Percentiles rank a stretch among this genome's conserved stretches.
Evolutionary conservation across 306 rosid species (phyloP).

Genomic region (Corylus heterophylla): DNA sequence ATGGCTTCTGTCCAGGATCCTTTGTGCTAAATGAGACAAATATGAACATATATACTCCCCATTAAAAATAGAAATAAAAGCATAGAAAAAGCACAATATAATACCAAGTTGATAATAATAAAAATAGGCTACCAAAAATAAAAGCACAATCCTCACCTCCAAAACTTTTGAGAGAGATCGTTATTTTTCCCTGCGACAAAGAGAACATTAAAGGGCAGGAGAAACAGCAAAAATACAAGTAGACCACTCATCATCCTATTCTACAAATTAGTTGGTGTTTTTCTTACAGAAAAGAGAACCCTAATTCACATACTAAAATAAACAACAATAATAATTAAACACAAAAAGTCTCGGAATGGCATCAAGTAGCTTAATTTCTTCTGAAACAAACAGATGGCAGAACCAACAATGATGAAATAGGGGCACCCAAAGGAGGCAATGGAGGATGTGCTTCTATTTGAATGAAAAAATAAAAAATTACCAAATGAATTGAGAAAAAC

Average conservation of each 20-base stretch:
- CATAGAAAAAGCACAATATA: background rate
- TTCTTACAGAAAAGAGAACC: background rate
- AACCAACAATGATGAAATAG: background rate
- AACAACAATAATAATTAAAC: background rate
- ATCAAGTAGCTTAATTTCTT: background rate
- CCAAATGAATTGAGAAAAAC: background rate
- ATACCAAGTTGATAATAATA: conserved; percentile 49
- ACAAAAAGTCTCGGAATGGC: background rate
- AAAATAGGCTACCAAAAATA: background rate
- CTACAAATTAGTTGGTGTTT: background rate
- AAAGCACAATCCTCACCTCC: conserved; percentile 59
- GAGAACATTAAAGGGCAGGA: background rate
- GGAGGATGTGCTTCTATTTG: background rate
- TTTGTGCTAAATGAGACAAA: conserved; percentile 63
- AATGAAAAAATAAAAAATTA: background rate
- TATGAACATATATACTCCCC: background rate
- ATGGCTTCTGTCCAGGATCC: conserved; percentile 87
- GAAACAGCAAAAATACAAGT: background rate
- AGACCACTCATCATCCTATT: background rate
- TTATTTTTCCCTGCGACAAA: conserved; percentile 66
- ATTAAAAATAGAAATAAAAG: background rate
- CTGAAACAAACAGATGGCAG: background rate
- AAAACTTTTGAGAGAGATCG: conserved; percentile 81
- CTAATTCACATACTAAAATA: too few relatives aligned
- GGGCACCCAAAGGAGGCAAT: background rate